Base-by-base conservation (phyloP, 192 early-diverging fungal species). In the Rhizophagus sp. region DNA sequence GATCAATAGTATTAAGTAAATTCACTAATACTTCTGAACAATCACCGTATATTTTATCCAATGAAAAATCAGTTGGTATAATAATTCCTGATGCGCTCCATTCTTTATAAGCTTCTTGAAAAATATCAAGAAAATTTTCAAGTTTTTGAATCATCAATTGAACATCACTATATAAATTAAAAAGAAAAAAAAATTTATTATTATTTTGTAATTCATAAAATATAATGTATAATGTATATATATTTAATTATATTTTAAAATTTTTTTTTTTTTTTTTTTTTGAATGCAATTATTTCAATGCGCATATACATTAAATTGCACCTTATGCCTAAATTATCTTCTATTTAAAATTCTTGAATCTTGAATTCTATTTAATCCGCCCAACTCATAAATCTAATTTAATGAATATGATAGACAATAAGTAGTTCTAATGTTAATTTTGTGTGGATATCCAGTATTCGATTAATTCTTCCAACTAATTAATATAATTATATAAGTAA, bases 21-120 rank as follows among this genome's bases (percentile, higher is more conserved):
- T 68, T 81, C 64, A 62, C 73, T 75, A 84, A 67, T 36, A 84
- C 68, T 41, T 84, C 83, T 3, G 83, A 81, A n/a, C 83, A 84
- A 39, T 84, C 83, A 47, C 83, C 80, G 68, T 84, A 84, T 19
- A 84, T 34, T 52, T 74, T 69, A 50, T 84, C 83, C 6, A 81
- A 76, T 30, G 83, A 84, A 63, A 84, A 70, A 30, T 81, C 80
- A 0, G 57, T 68, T 62, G 81, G 80, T 19, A 81, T 81, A 63
- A 79, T 27, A 49, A 79, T 81, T 41, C 78, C 80, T 24, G 81
- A 81, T 1, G 77, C 61, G 19, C 70, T 78, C 78, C 79, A 79
- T 67, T 84, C 83, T 22, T 61, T 65, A 62, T 84, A 84, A 1
- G 83, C 80, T 64, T 84, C 83, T 57, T 84, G 80, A n/a, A 84